Percentiles rank a stretch among this genome's conserved stretches.
Conservation (phyloP, 495 filamentous ascomycete genomes). For the Lineolata rhizophorae region DNA sequence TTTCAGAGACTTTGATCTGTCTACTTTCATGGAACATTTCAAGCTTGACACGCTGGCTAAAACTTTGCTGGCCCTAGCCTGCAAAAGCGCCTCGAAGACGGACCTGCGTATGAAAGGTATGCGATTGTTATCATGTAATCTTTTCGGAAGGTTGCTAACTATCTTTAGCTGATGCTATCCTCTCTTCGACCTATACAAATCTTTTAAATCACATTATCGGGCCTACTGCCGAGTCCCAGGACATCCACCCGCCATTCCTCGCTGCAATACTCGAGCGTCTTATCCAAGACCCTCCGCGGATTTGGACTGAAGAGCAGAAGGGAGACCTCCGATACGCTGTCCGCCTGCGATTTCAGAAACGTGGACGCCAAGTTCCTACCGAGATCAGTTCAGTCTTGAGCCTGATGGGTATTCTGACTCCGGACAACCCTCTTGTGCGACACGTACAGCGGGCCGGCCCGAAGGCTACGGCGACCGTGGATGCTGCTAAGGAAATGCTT, state of each 20-base stretch:
- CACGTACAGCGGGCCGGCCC: constrained; percentile 60
- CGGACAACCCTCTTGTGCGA: constrained; percentile 42
- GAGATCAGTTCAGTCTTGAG: constrained; percentile 56
- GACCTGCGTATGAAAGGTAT: constrained; percentile 82
- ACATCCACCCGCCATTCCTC: constrained; percentile 41
- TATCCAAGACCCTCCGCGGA: constrained; percentile 56
- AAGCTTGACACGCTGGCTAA: constrained; percentile 72
- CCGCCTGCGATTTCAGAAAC: constrained; percentile 40
- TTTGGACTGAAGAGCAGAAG: constrained; percentile 57
- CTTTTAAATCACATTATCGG: constrained; percentile 39
- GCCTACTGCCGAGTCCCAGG: constrained; percentile 28
- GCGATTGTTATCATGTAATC: constrained; percentile 3
- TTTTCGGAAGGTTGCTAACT: constrained; percentile 8
- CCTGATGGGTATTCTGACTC: constrained; percentile 45
- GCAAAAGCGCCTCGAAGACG: constrained; percentile 51
- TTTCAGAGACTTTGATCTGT: constrained; percentile 83
- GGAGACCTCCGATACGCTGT: constrained; percentile 42
- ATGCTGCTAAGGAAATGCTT: constrained; percentile 38
- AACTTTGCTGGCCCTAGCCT: constrained; percentile 71
- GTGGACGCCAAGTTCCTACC: constrained; percentile 37
- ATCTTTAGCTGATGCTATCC: constrained; percentile 56
- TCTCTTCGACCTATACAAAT: constrained; percentile 46
- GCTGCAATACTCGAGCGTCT: constrained; percentile 62
- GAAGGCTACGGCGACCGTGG: constrained; percentile 28
- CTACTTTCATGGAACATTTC: constrained; percentile 84